phyloP scores from a whole-genome alignment of 2,329 filamentous ascomycete genomes.

The Clonostachys rosea region DNA sequence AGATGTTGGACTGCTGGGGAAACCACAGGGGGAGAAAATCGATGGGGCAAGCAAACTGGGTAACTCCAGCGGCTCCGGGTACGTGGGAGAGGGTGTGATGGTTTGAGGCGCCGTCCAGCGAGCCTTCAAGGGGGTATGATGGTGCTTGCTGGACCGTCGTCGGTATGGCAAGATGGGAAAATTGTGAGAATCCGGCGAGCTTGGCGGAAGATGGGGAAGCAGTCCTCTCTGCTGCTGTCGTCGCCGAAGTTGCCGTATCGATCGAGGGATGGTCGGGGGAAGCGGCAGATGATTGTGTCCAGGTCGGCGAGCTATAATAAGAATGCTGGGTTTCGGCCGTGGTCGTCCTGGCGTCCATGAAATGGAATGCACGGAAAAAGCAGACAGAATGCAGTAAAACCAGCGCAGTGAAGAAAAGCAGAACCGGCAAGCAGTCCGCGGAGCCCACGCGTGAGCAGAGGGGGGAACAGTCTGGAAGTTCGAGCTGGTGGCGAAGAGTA shows the following conservation, averaged over 20 bases:
- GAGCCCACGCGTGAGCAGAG: too few relatives aligned
- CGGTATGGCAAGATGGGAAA: not conserved
- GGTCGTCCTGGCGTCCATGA: slow-evolving; percentile 31
- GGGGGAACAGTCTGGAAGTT: too few relatives aligned
- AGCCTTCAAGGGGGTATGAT: slow-evolving; percentile 13
- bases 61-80: slow-evolving; percentile 13
- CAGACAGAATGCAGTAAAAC: too few relatives aligned
- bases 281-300: not conserved
- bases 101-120: slow-evolving; percentile 17
- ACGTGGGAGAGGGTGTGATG: slow-evolving; percentile 3
- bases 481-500: too few relatives aligned
- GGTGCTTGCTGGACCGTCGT: not conserved
- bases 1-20: slow-evolving; percentile 53
- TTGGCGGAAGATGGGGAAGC: not conserved
- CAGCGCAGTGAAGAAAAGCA: too few relatives aligned
- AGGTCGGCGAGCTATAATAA: slow-evolving; percentile 14
- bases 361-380: slow-evolving; percentile 4
- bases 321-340: slow-evolving; percentile 29
- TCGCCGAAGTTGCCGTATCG: slow-evolving; percentile 1
- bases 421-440: too few relatives aligned
- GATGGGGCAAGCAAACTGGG: slow-evolving; percentile 35
- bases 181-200: too few relatives aligned
- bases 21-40: slow-evolving; percentile 51
- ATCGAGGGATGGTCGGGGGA: not conserved
- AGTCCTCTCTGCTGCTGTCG: slow-evolving; percentile 1